Percentiles rank a stretch among this genome's conserved stretches.
These are phyloP conservation scores for Clonostachys rosea DNA, from an alignment of 2,329 filamentous ascomycete species.

Conservation along the genomic window DNA sequence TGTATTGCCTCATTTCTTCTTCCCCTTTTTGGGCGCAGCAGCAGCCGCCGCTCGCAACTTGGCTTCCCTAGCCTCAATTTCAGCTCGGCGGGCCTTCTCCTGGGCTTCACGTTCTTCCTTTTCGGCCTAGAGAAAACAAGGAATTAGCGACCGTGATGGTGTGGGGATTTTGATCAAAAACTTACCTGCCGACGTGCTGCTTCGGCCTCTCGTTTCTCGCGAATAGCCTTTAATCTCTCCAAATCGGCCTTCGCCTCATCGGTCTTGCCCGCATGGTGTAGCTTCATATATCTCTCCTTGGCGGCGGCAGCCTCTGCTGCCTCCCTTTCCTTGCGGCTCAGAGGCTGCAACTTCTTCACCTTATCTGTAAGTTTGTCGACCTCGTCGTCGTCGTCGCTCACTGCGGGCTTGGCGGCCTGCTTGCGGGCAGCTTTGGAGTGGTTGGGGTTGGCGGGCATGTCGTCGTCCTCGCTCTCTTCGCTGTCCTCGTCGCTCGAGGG, in stretches of 20 bases:
- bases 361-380: conserved; percentile 49
- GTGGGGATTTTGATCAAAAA: neutral
- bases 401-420: conserved; percentile 30
- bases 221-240: conserved; percentile 75
- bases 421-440: conserved; percentile 72
- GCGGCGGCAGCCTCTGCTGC: conserved; percentile 82
- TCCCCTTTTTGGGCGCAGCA: conserved; percentile 41
- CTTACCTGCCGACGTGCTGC: conserved; percentile 73
- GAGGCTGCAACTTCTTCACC: conserved; percentile 47
- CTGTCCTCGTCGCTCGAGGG: conserved; percentile 68
- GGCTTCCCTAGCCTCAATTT: conserved; percentile 51
- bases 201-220: conserved; percentile 82
- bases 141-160: conserved; percentile 11
- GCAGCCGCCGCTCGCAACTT: conserved; percentile 50
- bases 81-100: conserved; percentile 40
- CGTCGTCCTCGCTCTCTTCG: conserved; percentile 46
- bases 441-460: conserved; percentile 87
- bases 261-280: conserved; percentile 93
- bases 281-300: conserved; percentile 84
- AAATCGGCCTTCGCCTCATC: conserved; percentile 90
- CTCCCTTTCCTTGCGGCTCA: conserved; percentile 50
- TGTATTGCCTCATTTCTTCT: conserved; percentile 31
- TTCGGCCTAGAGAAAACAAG: conserved; percentile 41
- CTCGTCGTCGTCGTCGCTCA: conserved; percentile 4
- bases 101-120: conserved; percentile 50